A percentile compares a stretch with the other conserved stretches of the same genome.
phyloP scores from a whole-genome alignment of 2,329 filamentous ascomycete species.

The Coniochaeta sp. region DNA sequence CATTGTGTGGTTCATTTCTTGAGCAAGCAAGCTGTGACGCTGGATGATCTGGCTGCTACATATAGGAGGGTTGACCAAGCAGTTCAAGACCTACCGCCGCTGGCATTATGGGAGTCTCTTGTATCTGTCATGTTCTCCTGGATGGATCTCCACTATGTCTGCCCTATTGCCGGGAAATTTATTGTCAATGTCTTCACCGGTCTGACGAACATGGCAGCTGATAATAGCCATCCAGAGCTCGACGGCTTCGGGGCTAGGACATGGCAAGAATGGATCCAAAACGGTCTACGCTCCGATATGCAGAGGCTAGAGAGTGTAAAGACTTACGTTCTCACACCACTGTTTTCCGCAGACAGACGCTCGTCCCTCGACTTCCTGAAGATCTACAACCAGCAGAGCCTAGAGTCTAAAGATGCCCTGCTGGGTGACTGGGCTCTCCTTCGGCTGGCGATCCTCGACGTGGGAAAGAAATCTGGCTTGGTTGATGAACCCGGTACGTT shows the following conservation, averaged over 20 bases:
- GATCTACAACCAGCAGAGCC: conserved; percentile 30
- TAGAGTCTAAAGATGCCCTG: conserved; percentile 9
- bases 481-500: conserved; percentile 57
- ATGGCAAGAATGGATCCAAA: conserved; percentile 51
- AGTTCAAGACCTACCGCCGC: conserved; percentile 13
- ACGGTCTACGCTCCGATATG: conserved; percentile 41
- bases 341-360: conserved; percentile 51
- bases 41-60: conserved; percentile 34
- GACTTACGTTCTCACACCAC: conserved; percentile 54
- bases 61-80: conserved; percentile 27
- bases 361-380: conserved; percentile 51
- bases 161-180: conserved; percentile 53
- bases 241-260: conserved; percentile 26
- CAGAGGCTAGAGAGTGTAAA: conserved; percentile 54
- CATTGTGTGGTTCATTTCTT: conserved; percentile 60
- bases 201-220: conserved; percentile 26
- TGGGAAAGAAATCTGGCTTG: conserved; percentile 62
- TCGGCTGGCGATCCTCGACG: conserved; percentile 60
- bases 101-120: conserved; percentile 20
- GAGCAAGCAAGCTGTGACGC: conserved; percentile 47
- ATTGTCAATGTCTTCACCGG: conserved; percentile 48
- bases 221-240: conserved; percentile 10
- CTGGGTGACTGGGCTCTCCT: conserved; percentile 49
- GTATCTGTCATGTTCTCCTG: conserved; percentile 34
- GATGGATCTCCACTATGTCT: conserved; percentile 48